phyloP scores from a whole-genome alignment of 2,329 filamentous ascomycete species.

The Neurospora crassa region DNA sequence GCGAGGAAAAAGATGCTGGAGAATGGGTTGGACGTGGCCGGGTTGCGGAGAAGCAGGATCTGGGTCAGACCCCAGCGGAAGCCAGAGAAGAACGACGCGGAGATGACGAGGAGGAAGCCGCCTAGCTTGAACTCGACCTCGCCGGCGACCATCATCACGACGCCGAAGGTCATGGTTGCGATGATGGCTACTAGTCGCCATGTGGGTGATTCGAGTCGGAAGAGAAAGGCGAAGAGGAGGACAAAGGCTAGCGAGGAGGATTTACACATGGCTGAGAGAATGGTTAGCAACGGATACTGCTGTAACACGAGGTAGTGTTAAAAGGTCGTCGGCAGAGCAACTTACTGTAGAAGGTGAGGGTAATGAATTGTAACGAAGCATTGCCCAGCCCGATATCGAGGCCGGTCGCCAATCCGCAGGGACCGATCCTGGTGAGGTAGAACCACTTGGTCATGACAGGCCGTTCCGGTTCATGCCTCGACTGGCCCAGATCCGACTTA shows the following conservation, averaged over 20 bases:
- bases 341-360: slow-evolving; percentile 88
- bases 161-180: slow-evolving; percentile 80
- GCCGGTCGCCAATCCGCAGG: slow-evolving; percentile 85
- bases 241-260: slow-evolving; percentile 94
- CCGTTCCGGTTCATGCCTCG: slow-evolving; percentile 37
- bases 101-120: slow-evolving; percentile 88
- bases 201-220: slow-evolving; percentile 81
- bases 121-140: slow-evolving; percentile 81
- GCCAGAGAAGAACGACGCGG: slow-evolving; percentile 87
- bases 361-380: slow-evolving; percentile 91
- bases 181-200: slow-evolving; percentile 82
- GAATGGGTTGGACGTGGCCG: slow-evolving; percentile 92
- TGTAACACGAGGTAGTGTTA: neutral
- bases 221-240: slow-evolving; percentile 87
- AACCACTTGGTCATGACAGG: slow-evolving; percentile 80
- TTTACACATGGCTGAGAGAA: slow-evolving; percentile 78
- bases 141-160: slow-evolving; percentile 96
- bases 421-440: slow-evolving; percentile 84
- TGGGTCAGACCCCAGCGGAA: slow-evolving; percentile 99
- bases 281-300: neutral
- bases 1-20: slow-evolving; percentile 97
- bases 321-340: slow-evolving; percentile 9
- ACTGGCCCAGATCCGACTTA: slow-evolving; percentile 39
- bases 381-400: slow-evolving; percentile 95
- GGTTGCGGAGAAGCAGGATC: slow-evolving; percentile 86